These are phyloP conservation scores for Fusarium kyushuense DNA, from an alignment of 2,329 filamentous ascomycete species.

Conservation along the genomic window DNA sequence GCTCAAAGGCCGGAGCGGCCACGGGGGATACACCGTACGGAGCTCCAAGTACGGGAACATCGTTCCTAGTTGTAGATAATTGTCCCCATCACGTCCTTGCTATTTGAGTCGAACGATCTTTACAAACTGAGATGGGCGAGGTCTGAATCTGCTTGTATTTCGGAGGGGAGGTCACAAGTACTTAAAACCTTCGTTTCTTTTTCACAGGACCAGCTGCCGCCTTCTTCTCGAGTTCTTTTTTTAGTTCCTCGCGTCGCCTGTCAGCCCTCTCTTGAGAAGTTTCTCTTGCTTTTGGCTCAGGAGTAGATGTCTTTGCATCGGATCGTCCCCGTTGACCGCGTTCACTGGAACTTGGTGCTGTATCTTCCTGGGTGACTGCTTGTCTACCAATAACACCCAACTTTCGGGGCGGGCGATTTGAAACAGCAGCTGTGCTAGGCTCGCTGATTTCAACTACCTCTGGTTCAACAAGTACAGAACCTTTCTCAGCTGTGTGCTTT, in stretches of 20 bases:
- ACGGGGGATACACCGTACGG: not conserved
- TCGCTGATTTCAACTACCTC: slow-evolving; percentile 21
- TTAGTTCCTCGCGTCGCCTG: slow-evolving; percentile 63
- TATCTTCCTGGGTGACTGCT: slow-evolving; percentile 21
- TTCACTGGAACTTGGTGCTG: slow-evolving; percentile 24
- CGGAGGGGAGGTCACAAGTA: not conserved
- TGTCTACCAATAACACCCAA: slow-evolving; percentile 55
- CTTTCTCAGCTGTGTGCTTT: slow-evolving; percentile 34
- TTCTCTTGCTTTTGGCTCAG: slow-evolving; percentile 54
- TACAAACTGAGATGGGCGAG: too few species aligned
- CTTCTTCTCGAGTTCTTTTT: slow-evolving; percentile 63
- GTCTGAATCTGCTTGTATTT: not conserved
- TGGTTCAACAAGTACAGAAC: slow-evolving; percentile 8
- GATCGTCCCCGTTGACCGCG: slow-evolving; percentile 41
- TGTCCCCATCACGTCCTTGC: not conserved
- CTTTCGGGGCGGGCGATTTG: slow-evolving; percentile 39
- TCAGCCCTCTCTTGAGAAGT: slow-evolving; percentile 62
- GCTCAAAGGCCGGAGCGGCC: not conserved
- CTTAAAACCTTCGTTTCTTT: slow-evolving; percentile 68
- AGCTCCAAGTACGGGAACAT: not conserved
- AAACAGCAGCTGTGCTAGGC: slow-evolving; percentile 8
- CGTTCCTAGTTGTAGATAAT: not conserved
- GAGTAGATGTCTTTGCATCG: slow-evolving; percentile 37
- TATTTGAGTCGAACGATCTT: not conserved
- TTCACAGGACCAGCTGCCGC: slow-evolving; percentile 62